Conservation (phyloP, 352 stramenopile species). For the Plasmopara halstedii region DNA sequence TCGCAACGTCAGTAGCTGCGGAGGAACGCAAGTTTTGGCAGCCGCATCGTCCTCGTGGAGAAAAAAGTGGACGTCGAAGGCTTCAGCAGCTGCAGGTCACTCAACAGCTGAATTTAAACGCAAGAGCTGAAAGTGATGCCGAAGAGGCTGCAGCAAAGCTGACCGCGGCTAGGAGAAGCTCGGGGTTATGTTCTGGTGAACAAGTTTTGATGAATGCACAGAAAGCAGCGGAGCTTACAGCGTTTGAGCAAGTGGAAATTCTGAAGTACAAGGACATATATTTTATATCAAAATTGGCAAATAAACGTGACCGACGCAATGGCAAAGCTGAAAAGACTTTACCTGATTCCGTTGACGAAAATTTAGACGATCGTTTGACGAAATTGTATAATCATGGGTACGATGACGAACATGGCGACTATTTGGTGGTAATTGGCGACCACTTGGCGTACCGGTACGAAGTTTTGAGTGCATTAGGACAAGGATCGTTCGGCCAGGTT, state of each 20-base stretch:
- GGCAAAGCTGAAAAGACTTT: conserved; percentile 25
- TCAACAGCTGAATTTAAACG: conserved; percentile 5
- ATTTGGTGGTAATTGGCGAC: conserved; percentile 92
- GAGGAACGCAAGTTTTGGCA: conserved; percentile 23
- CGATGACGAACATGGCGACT: conserved; percentile 97
- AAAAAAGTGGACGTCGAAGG: conserved; percentile 9
- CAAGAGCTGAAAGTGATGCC: background rate
- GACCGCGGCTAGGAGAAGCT: too few relatives aligned
- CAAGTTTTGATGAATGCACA: conserved; percentile 23
- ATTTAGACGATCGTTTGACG: conserved; percentile 9
- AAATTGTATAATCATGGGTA: conserved; percentile 88
- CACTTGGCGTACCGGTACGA: conserved; percentile 92
- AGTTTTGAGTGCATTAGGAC: conserved; percentile 92
- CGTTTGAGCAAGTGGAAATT: conserved; percentile 47
- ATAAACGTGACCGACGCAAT: conserved; percentile 28
- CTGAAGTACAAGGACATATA: conserved; percentile 36
- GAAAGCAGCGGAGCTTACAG: conserved; percentile 31
- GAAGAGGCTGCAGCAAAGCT: conserved; percentile 6
- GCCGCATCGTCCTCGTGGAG: conserved; percentile 4
- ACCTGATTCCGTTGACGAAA: conserved; percentile 15
- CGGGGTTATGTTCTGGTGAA: conserved; percentile 11
- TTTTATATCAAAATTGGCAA: conserved; percentile 32
- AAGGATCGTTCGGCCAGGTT: conserved; percentile 98
- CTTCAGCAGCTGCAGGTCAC: conserved; percentile 19
- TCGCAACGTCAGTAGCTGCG: background rate